Base-by-base conservation (phyloP, 768 basidiomycete genomes). In the Lactarius akahatsu region DNA sequence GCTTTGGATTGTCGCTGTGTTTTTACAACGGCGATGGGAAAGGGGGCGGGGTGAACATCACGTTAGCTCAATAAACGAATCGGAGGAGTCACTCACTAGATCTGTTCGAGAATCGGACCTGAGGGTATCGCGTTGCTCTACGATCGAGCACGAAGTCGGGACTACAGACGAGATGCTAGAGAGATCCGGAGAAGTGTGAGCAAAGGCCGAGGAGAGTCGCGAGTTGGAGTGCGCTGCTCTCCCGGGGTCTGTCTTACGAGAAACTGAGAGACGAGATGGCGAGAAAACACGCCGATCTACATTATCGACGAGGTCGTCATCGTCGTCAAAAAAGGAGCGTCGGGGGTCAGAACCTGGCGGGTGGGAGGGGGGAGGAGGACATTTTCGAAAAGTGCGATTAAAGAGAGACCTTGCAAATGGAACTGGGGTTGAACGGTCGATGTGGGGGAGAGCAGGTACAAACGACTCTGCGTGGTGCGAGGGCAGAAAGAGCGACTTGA, bases 131-230 rank as follows among this genome's bases (percentile, higher is more conserved):
- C 9, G 34, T 23, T 56, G 36, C 40, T 67, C 66, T 30, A 52
- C 10, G n/a, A 56, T 10, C 16, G 52, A 43, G 61, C 38, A 40
- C 15, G 66, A 36, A 13, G 62, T 47, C 34, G 66, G 58, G 32
- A 11, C 62, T 15, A 43, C n/a, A 45, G 32, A 43, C 23, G 66
- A 36, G 30, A 56, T 23, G 34, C 50, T 38, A 56, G 59, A 45
- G 50, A 63, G 32, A 55, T 28, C 28, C 2, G 66, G 62, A 20
- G 62, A 34, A 20, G 58, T 26, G 23, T 15, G 50, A 20, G 57
- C 52, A n/a, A 67, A 63, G 26, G 50, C 26, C 18, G 66, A 67
- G 7, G 66, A 63, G n/a, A 59, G 41, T 56, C 62, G 66, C 34
- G 28, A 43, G 28, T 36, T 52, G 15, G 62, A 11, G 18, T 52